phyloP scores from a whole-genome alignment of 1,284 basidiomycete genomes.

The Malassezia brasiliensis region DNA sequence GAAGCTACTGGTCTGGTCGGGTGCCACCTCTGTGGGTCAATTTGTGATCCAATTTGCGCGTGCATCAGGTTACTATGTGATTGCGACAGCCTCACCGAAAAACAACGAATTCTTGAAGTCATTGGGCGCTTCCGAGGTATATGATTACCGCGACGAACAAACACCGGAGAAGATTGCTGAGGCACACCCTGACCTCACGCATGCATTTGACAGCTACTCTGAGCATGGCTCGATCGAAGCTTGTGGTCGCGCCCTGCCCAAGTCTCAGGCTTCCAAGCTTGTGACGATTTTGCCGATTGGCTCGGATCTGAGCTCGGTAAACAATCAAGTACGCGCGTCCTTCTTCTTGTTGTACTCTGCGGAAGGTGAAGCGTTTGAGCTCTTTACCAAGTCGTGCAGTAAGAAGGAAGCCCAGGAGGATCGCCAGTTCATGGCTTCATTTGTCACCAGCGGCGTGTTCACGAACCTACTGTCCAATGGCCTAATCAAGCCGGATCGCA shows the following conservation, averaged over 20 bases:
- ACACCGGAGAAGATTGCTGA: constrained; percentile 32
- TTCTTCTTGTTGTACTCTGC: constrained; percentile 35
- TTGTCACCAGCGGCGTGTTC: constrained; percentile 24
- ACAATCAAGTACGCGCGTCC: constrained; percentile 32
- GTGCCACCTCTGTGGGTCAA: constrained; percentile 55
- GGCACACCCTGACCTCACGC: constrained; percentile 32
- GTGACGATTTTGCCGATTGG: constrained; percentile 34
- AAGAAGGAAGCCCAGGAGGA: constrained; percentile 21
- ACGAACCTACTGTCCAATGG: constrained; percentile 25
- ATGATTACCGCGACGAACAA: constrained; percentile 53
- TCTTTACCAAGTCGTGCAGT: constrained; percentile 19
- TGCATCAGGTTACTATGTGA: constrained; percentile 52
- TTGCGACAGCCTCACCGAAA: constrained; percentile 50
- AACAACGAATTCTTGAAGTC: constrained; percentile 34
- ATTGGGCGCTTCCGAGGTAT: constrained; percentile 36
- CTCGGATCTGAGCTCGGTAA: constrained; percentile 26
- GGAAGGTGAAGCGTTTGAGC: constrained; percentile 21
- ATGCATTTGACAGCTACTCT: constrained; percentile 39
- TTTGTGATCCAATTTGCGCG: constrained; percentile 49
- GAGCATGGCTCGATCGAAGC: constrained; percentile 38
- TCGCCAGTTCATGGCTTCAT: background rate
- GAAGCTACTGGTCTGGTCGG: constrained; percentile 53
- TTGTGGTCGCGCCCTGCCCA: constrained; percentile 26
- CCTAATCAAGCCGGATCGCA: constrained; percentile 30
- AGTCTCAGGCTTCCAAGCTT: constrained; percentile 24